Evolutionary conservation across 768 basidiomycete species (phyloP), one percentile per base, ranked within the genome.

Genomic region (Rhodosporidiobolus sp.): DNA sequence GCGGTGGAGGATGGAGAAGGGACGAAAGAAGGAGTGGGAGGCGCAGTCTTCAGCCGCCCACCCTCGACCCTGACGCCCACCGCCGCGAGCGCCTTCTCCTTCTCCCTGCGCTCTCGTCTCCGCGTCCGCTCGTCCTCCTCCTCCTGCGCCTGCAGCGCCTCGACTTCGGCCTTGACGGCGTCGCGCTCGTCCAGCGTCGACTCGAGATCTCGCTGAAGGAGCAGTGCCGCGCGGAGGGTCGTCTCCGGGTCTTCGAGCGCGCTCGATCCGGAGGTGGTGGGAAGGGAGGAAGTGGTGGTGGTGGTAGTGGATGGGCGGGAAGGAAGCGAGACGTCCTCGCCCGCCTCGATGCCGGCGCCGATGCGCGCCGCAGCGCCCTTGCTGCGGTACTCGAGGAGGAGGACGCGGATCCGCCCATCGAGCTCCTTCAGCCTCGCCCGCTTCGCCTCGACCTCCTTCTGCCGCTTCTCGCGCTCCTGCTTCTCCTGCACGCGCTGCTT

Each of bases 401-500:
- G 52, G 34, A 19, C 64, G 24, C 60, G 54, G 38, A 75, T 71
- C 32, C 43, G 32, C 3, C 43, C 45, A 26, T 67, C 67, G 50
- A 71, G 55, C 38, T 62, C 63, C 63, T 71, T 70, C 49, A 69
- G 57, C 61, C 24, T 9, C 24, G 11, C 60, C 26, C 68, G 49
- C 19, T 59, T 26, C 55, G 19, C 3, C 7, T 49, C 46, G 35
- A 70, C 46, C 52, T 58, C 50, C 32, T 59, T 58, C 20, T 28
- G 8, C 30, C 73, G 65, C 58, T 54, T 49, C 56, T 75, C 74
- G 54, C 70, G 63, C 30, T 58, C 70, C 32, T 65, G 67, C 56
- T 75, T 75, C 67, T 72, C 74, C 32, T n/a, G 38, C 6, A 75
- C 70, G 20, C 74, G 66, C 58, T 61, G 58, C 60, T 63, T 65